Base-by-base conservation (phyloP, 139 green algal species). In the Pleodorina starrii region DNA sequence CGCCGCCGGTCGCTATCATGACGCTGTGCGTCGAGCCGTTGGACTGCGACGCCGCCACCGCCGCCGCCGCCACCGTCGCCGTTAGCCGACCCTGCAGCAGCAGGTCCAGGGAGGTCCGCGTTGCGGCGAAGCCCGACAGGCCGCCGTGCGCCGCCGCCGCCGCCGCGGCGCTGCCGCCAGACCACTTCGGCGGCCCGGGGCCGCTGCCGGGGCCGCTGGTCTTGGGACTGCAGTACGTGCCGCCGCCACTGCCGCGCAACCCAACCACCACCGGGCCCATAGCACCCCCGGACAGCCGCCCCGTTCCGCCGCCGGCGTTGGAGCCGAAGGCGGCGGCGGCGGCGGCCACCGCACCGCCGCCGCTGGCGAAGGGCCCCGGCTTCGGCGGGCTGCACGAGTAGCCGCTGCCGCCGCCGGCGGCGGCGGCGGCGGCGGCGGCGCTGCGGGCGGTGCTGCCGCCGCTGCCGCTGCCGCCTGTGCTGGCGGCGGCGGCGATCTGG, bases 281-380 rank as follows among this genome's bases (percentile, higher is more conserved):
- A 23, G 74, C 27, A 44, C 76, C 50, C 12, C 48, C 50, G 76
- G 32, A 51, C 32, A 48, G 48, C 35, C 76, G 76, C 6, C 40
- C 16, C 17, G 23, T 1, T 48, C 76, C 23, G 48, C 46, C 0
- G 1, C 16, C 36, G 48, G 50, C 11, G 46, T 17, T 50, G 32
- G 48, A 68, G 76, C 76, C 76, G 50, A 84, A 69, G 17, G 76
- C 76, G 11, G 48, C 50, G 32, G 76, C 76, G 50, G 76, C 76
- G 76, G 76, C 76, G 1, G 76, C 76, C 40, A 43, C 74, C 19
- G 74, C 74, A 25, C 44, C 74, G 44, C 44, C 74, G 48, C 17
- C 48, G n/a, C 17, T 50, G 40, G 72, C 72, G n/a, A 84, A 69
- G 17, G 76, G 76, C 48, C 44, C 44, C 17, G 76, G 21, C 76